These are phyloP conservation scores for Peronospora tabacina DNA, from an alignment of 352 stramenopile species.

Conservation along the genomic window DNA sequence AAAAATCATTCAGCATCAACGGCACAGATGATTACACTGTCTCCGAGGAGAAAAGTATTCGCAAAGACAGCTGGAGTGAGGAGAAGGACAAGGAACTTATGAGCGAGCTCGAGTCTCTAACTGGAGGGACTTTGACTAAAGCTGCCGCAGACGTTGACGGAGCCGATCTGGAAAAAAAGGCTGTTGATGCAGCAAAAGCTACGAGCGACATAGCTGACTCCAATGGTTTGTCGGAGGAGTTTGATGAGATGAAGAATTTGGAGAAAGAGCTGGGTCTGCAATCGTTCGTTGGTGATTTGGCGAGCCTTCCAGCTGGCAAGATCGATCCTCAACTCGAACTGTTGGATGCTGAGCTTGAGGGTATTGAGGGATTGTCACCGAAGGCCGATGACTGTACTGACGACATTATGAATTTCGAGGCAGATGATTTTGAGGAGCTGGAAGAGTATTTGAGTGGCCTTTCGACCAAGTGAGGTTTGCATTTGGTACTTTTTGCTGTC, in stretches of 20 bases:
- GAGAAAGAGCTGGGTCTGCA: slow-evolving; percentile 79
- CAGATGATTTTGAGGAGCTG: slow-evolving; percentile 84
- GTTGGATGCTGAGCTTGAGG: slow-evolving; percentile 69
- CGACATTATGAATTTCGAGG: slow-evolving; percentile 80
- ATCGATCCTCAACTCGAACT: slow-evolving; percentile 55
- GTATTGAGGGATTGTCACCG: slow-evolving; percentile 45
- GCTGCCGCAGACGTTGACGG: slow-evolving; percentile 25
- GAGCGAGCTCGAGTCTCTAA: slow-evolving; percentile 79
- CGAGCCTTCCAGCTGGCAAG: slow-evolving; percentile 38
- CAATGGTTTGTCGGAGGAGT: slow-evolving; percentile 53
- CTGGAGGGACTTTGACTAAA: slow-evolving; percentile 43
- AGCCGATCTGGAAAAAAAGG: slow-evolving; percentile 39
- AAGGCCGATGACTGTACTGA: slow-evolving; percentile 36
- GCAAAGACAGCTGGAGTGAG: slow-evolving; percentile 76
- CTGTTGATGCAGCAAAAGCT: slow-evolving; percentile 11
- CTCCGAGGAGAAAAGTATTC: slow-evolving; percentile 38
- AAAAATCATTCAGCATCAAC: slow-evolving; percentile 72
- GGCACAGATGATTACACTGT: slow-evolving; percentile 51
- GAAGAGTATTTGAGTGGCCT: slow-evolving; percentile 83
- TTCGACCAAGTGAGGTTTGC: slow-evolving; percentile 34
- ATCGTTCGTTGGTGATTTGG: slow-evolving; percentile 43
- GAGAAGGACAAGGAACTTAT: slow-evolving; percentile 83
- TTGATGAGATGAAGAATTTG: slow-evolving; percentile 76
- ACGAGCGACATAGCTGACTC: slow-evolving; percentile 27
- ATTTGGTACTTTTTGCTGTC: slow-evolving; percentile 3